Evolutionary conservation across 1,284 basidiomycete genomes (phyloP).

Genomic region (Termitomyces sp.): DNA sequence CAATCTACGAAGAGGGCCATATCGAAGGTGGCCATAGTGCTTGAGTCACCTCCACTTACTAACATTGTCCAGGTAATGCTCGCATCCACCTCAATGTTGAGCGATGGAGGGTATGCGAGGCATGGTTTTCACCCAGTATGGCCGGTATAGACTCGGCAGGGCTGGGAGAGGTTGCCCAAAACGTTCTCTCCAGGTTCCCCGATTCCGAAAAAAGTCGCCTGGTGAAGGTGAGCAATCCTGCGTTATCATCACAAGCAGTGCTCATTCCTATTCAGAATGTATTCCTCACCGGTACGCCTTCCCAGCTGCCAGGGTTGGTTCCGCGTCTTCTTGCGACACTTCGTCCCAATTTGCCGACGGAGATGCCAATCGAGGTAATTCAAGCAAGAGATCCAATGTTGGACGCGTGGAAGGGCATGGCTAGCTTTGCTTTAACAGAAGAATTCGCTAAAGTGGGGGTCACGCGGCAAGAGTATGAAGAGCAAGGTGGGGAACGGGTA

Average conservation of each 20-base stretch:
- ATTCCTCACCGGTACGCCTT: conserved; percentile 85
- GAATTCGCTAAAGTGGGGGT: conserved; percentile 56
- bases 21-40: conserved; percentile 45
- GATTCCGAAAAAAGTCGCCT: conserved; percentile 61
- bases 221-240: conserved; percentile 37
- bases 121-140: conserved; percentile 90
- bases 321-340: conserved; percentile 68
- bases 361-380: conserved; percentile 60
- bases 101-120: conserved; percentile 88
- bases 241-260: background rate
- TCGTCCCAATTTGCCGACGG: conserved; percentile 78
- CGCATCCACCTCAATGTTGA: conserved; percentile 94
- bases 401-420: conserved; percentile 95
- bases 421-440: conserved; percentile 65
- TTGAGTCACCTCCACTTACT: background rate
- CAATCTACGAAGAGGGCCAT: conserved; percentile 67
- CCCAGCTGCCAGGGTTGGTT: conserved; percentile 68
- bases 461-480: conserved; percentile 83
- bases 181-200: conserved; percentile 79
- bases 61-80: conserved; percentile 39
- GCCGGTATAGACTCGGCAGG: conserved; percentile 96
- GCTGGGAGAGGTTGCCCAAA: conserved; percentile 85
- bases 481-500: conserved; percentile 82
- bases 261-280: conserved; percentile 56
- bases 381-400: conserved; percentile 61